These are phyloP conservation scores for Gaultheria prostrata DNA, from an alignment of 148 eudicot genomes.

Conservation along the genomic window DNA sequence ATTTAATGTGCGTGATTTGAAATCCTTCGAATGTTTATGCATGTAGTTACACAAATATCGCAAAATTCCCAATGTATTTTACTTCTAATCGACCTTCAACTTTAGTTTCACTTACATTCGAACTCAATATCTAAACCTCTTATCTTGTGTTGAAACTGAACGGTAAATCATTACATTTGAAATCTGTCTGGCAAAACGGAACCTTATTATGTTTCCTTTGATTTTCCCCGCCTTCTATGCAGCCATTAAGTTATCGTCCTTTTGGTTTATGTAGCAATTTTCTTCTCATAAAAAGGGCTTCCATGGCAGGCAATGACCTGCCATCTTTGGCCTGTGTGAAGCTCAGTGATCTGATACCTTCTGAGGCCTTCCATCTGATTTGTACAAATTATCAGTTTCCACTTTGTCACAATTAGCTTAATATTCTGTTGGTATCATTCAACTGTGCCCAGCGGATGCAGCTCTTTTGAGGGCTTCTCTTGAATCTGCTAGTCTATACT, in stretches of 20 bases:
- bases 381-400: conserved; percentile 74
- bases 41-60: too few relatives aligned
- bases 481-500: conserved; percentile 84
- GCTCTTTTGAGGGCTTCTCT: conserved; percentile 79
- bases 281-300: conserved; percentile 12
- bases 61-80: too few relatives aligned
- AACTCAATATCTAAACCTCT: too few relatives aligned
- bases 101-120: too few relatives aligned
- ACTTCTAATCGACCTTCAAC: too few relatives aligned
- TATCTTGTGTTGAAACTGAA: too few relatives aligned
- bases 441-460: conserved; percentile 56
- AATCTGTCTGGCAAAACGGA: background rate
- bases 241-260: background rate
- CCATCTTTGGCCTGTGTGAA: conserved; percentile 83
- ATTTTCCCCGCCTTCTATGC: background rate
- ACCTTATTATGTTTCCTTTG: background rate
- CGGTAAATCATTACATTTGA: background rate
- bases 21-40: too few relatives aligned
- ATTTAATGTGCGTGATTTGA: too few relatives aligned
- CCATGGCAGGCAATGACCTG: conserved; percentile 85
- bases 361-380: conserved; percentile 84
- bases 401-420: conserved; percentile 82
- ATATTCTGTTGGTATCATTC: conserved; percentile 87
- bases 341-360: conserved; percentile 67
- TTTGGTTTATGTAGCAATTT: background rate